Conservation (phyloP, 306 rosid species). For the Prunus davidiana region DNA sequence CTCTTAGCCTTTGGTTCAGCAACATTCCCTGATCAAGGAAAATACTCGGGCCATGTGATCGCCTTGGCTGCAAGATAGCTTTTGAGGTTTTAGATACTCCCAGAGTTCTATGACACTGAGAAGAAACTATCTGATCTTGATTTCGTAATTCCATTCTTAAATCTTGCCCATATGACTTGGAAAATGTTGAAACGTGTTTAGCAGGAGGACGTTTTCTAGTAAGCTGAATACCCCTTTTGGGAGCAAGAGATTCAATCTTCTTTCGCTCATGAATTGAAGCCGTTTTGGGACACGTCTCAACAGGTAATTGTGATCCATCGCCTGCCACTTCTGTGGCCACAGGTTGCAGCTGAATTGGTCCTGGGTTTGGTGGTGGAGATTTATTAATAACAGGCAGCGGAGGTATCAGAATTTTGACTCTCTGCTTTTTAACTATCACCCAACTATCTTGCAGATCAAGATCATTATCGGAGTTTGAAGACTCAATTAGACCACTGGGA, state of each 20-base stretch:
- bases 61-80: slow-evolving; percentile 40
- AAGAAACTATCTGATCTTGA: slow-evolving; percentile 29
- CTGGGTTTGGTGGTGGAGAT: slow-evolving; percentile 33
- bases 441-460: slow-evolving; percentile 48
- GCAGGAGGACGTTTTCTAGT: slow-evolving; percentile 30
- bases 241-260: slow-evolving; percentile 20
- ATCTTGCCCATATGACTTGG: slow-evolving; percentile 32
- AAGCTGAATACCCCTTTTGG: slow-evolving; percentile 15
- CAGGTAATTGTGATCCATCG: slow-evolving; percentile 27
- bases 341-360: slow-evolving; percentile 41
- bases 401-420: slow-evolving; percentile 71
- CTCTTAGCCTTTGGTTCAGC: slow-evolving; percentile 56
- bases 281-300: slow-evolving; percentile 22
- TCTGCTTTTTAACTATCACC: slow-evolving; percentile 85
- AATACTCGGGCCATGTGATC: slow-evolving; percentile 34
- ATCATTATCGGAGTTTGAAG: slow-evolving; percentile 27
- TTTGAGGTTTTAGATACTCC: slow-evolving; percentile 46
- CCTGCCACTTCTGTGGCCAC: slow-evolving; percentile 31
- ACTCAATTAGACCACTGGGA: slow-evolving; percentile 28
- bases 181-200: slow-evolving; percentile 21
- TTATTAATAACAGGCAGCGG: slow-evolving; percentile 36
- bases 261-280: slow-evolving; percentile 40
- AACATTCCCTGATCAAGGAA: slow-evolving; percentile 31
- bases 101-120: slow-evolving; percentile 33
- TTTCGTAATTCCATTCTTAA: slow-evolving; percentile 29